A percentile compares a stretch with the other conserved stretches of the same genome.
These are phyloP conservation scores for Chloris gayana DNA, from an alignment of 176 grass and related monocot genomes.

Conservation along the genomic window DNA sequence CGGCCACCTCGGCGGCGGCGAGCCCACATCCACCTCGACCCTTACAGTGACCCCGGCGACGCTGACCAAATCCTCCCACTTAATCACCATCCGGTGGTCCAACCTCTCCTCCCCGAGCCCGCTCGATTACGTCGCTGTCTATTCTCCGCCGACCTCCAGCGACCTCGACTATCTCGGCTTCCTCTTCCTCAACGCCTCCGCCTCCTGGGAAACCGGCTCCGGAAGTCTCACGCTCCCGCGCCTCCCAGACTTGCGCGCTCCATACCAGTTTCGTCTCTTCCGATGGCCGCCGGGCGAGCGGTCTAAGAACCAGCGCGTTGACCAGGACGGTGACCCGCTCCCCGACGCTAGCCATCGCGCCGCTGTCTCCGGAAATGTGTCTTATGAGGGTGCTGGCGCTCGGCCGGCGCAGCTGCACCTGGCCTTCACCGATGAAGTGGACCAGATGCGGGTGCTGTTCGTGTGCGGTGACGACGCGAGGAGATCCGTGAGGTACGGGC, in stretches of 20 bases:
- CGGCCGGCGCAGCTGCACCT: constrained; percentile 78
- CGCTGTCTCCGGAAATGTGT: constrained; percentile 54
- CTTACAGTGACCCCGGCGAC: no score
- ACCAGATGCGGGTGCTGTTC: constrained; percentile 94
- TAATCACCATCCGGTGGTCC: no score
- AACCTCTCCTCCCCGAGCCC: constrained; percentile 15
- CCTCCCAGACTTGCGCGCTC: constrained; percentile 65
- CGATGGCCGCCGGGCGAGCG: constrained; percentile 68
- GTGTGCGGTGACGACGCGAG: constrained; percentile 57
- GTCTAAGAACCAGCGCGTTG: constrained; percentile 50
- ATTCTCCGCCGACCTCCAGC: constrained; percentile 74
- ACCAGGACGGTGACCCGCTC: constrained; percentile 82
- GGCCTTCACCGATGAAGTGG: constrained; percentile 62
- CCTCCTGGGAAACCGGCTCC: constrained; percentile 51
- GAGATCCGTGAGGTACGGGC: constrained; percentile 73
- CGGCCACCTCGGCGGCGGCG: no score
- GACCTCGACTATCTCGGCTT: constrained; percentile 81
- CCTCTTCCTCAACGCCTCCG: constrained; percentile 83
- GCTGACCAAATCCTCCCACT: no score
- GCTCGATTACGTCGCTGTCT: constrained; percentile 81
- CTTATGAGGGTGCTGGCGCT: constrained; percentile 39
- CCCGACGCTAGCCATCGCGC: constrained; percentile 61
- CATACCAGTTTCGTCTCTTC: constrained; percentile 87
- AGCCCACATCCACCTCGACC: no score
- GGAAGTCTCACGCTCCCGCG: constrained; percentile 62